Evolutionary conservation across 2,329 filamentous ascomycete genomes (phyloP), one percentile per base, ranked within the genome.

Genomic region (Diaporthe australafricana): DNA sequence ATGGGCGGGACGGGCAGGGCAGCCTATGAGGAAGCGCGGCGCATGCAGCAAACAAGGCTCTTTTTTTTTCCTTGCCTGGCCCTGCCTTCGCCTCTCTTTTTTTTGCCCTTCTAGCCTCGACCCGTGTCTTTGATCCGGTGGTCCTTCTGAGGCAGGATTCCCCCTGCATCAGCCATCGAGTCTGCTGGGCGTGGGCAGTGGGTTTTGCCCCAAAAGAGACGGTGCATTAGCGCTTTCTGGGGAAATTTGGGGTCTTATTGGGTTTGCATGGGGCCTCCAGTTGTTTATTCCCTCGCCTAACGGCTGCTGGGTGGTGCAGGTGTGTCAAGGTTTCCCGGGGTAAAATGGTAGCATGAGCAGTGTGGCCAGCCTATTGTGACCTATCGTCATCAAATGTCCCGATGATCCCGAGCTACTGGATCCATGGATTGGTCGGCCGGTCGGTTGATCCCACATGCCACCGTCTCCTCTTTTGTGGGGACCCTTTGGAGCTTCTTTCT

Each of bases 241-340:
- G 70, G 70, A 57, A 71, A 68, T 57, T 68, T 50, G 62, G 70
- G 62, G 70, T 52, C 38, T 42, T 65, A 48, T 65, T 38, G 68
- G 55, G 22, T 45, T 62, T 60, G 45, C 42, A 48, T 48, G 40
- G 62, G 63, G 50, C 20, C 20, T 42, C 56, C 12, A 22, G 17
- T 47, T n/a, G 25, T 4, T 35, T 22, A 47, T 47, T 52, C 45
- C 55, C 56, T 57, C 45, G 30, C n/a, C n/a, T n/a, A n/a, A n/a
- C n/a, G n/a, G n/a, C n/a, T 50, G 55, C 47, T 40, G 38, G 45
- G n/a, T 30, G 16, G 32, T 40, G 32, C 16, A 30, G 25, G 40
- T 62, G 55, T 48, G 57, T 62, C 67, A 63, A 67, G 63, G 48
- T 67, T 50, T 67, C 48, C 48, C 60, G 60, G 60, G 60, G 63